These are phyloP conservation scores for Fusarium sp. DNA, from an alignment of 2,329 filamentous ascomycete species.

Conservation along the genomic window DNA sequence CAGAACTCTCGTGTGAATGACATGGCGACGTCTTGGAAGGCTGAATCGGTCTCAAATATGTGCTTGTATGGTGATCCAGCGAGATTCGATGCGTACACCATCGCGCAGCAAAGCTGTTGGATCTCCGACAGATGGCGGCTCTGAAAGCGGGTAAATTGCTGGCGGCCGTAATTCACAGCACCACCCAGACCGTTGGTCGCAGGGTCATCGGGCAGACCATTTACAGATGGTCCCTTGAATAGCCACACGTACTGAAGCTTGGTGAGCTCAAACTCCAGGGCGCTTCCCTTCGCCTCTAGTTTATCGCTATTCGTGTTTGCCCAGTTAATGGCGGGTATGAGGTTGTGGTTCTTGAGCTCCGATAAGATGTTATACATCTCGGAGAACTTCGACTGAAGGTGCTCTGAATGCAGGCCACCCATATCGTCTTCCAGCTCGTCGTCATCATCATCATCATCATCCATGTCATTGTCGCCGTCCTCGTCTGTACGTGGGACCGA, in stretches of 20 bases:
- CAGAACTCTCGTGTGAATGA: slow-evolving; percentile 96
- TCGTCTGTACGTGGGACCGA: slow-evolving; percentile 44
- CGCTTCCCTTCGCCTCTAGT: slow-evolving; percentile 86
- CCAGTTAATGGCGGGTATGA: slow-evolving; percentile 89
- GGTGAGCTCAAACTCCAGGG: slow-evolving; percentile 93
- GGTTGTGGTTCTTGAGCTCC: slow-evolving; percentile 78
- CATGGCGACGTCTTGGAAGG: slow-evolving; percentile 85
- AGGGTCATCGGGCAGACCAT: slow-evolving; percentile 66
- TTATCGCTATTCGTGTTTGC: slow-evolving; percentile 75
- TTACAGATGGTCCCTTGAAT: slow-evolving; percentile 72
- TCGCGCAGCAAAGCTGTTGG: slow-evolving; percentile 81
- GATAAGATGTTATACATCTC: slow-evolving; percentile 92
- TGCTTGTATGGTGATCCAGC: slow-evolving; percentile 79
- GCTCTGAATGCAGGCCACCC: slow-evolving; percentile 50
- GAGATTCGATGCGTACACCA: slow-evolving; percentile 83
- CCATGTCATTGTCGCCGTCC: slow-evolving; percentile 52
- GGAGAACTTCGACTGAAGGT: slow-evolving; percentile 83
- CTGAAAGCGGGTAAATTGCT: slow-evolving; percentile 80
- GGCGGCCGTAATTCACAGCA: slow-evolving; percentile 81
- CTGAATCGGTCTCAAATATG: slow-evolving; percentile 79
- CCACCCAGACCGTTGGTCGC: slow-evolving; percentile 65
- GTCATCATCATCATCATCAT: slow-evolving; percentile 44
- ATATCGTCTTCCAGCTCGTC: slow-evolving; percentile 47
- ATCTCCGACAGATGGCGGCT: slow-evolving; percentile 82
- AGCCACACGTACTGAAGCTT: slow-evolving; percentile 91